These are phyloP conservation scores for Misopates orontium DNA, from an alignment of 257 asterid species.

Conservation along the genomic window DNA sequence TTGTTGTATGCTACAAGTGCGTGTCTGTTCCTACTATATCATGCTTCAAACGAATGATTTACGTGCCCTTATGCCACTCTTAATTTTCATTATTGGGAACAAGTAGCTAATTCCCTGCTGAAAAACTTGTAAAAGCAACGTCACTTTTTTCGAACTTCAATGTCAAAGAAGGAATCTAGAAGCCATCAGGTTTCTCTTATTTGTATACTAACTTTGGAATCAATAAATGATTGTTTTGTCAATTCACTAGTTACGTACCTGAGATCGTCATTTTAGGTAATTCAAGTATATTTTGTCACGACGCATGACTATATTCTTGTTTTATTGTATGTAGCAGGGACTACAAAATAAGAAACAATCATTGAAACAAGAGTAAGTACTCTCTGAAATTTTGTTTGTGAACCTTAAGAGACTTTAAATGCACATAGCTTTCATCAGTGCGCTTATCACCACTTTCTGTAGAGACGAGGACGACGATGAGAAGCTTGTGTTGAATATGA, in stretches of 20 bases:
- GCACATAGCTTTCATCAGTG: slow-evolving; percentile 10
- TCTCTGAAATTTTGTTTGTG: slow-evolving; percentile 5
- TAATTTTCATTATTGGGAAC: no score
- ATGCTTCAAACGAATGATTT: no score
- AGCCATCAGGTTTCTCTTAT: slow-evolving; percentile 14
- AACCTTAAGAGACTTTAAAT: slow-evolving; percentile 8
- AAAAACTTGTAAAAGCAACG: background rate
- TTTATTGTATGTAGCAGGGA: slow-evolving; percentile 33
- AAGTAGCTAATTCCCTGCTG: no score
- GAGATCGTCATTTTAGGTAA: background rate
- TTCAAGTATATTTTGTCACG: slow-evolving; percentile 1
- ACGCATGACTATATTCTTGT: background rate
- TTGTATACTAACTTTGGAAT: background rate
- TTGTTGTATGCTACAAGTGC: background rate
- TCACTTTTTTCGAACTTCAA: slow-evolving; percentile 2
- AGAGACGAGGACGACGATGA: slow-evolving; percentile 37
- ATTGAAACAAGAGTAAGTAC: slow-evolving; percentile 35
- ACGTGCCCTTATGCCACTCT: no score
- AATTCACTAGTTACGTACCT: background rate
- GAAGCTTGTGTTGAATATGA: slow-evolving; percentile 39
- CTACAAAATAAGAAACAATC: slow-evolving; percentile 22
- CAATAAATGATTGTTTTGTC: slow-evolving; percentile 8
- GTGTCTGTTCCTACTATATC: background rate
- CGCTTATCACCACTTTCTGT: slow-evolving; percentile 13
- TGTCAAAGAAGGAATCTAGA: background rate